Evolutionary conservation across 805 yeast genomes (phyloP).

Genomic region (Ogataea thermomethanolica): DNA sequence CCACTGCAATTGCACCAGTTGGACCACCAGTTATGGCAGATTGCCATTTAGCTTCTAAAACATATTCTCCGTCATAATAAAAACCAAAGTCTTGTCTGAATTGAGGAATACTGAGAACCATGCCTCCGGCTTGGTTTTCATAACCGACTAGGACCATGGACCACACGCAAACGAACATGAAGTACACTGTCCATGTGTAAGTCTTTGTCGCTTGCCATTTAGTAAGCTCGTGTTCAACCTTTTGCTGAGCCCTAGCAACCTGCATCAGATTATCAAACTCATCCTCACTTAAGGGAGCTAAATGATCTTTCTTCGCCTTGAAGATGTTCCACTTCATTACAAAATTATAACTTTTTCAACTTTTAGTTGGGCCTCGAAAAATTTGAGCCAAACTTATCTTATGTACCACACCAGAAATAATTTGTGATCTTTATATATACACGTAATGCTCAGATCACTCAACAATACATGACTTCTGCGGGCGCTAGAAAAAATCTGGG

Average conservation of each 20-base stretch:
- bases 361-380: slow-evolving; percentile 1
- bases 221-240: slow-evolving; percentile 2
- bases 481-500: not conserved
- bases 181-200: slow-evolving; percentile 37
- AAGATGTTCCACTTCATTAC: slow-evolving; percentile 37
- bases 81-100: slow-evolving; percentile 36
- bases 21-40: slow-evolving; percentile 37
- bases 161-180: slow-evolving; percentile 38
- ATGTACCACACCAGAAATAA: not conserved
- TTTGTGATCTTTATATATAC: not conserved
- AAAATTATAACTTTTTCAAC: slow-evolving; percentile 13
- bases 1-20: slow-evolving; percentile 33
- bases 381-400: not conserved
- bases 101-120: slow-evolving; percentile 36
- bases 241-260: slow-evolving; percentile 5
- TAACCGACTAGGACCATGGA: slow-evolving; percentile 37
- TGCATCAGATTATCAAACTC: slow-evolving; percentile 19
- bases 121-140: slow-evolving; percentile 39
- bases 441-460: not conserved
- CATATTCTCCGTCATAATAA: slow-evolving; percentile 27
- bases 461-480: slow-evolving; percentile 6
- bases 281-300: slow-evolving; percentile 33
- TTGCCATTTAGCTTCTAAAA: slow-evolving; percentile 42
- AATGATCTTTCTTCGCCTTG: slow-evolving; percentile 37
- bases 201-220: slow-evolving; percentile 33